These are phyloP conservation scores for Corrigiola litoralis DNA, from an alignment of 179 eudicot genomes.

Conservation along the genomic window DNA sequence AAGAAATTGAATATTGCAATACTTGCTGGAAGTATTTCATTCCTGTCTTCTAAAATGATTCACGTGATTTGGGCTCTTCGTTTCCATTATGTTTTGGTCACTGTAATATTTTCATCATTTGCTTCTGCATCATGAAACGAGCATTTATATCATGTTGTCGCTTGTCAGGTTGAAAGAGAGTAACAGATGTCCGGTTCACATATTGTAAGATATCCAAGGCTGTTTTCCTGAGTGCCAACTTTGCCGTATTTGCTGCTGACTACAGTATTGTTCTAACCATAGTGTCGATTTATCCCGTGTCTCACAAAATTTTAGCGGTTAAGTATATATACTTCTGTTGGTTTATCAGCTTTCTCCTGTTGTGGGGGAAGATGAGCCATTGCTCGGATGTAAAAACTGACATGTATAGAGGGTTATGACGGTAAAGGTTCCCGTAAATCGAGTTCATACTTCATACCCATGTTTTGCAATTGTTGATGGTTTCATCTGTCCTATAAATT, in stretches of 20 bases:
- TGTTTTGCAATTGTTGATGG: no score
- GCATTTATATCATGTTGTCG: not conserved
- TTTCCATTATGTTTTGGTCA: not conserved
- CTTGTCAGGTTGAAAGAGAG: constrained; percentile 11
- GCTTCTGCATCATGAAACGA: not conserved
- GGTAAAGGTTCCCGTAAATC: not conserved
- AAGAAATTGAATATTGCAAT: not conserved
- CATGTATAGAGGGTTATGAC: constrained; percentile 11
- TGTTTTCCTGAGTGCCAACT: not conserved
- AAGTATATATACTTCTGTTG: constrained; percentile 6
- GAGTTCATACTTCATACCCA: not conserved
- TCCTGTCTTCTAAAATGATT: not conserved
- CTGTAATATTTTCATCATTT: not conserved
- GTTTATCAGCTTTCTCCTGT: not conserved
- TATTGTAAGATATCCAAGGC: not conserved
- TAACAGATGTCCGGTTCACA: not conserved
- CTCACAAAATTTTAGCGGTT: constrained; percentile 8
- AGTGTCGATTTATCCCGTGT: not conserved
- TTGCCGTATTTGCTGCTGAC: constrained; percentile 12
- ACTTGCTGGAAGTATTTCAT: not conserved
- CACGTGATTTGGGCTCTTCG: not conserved
- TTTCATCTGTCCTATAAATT: no score
- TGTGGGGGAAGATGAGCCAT: not conserved
- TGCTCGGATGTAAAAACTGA: constrained; percentile 13
- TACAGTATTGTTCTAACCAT: constrained; percentile 5